phyloP scores from a whole-genome alignment of 169 alveolate species.

The Plasmodium berghei region DNA sequence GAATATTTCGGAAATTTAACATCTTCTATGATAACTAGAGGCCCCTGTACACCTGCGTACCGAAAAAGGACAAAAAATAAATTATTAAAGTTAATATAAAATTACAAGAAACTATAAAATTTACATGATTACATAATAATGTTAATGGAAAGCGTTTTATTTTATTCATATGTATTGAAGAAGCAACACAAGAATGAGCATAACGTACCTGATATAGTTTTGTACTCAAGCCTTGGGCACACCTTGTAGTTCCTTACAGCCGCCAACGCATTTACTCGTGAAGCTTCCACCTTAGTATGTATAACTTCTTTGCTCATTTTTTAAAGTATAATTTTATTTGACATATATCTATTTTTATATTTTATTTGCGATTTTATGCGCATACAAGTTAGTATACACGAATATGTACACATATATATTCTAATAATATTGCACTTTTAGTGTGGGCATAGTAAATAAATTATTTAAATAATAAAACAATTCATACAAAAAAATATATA shows the following conservation, averaged over 20 bases:
- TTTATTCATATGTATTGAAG: background rate
- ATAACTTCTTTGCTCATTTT: conserved; percentile 75
- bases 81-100: background rate
- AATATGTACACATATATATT: background rate
- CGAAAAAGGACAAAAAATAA: background rate
- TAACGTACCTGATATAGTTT: conserved; percentile 91
- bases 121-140: background rate
- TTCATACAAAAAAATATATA: too few relatives aligned
- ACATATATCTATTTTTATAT: background rate
- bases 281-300: conserved; percentile 83
- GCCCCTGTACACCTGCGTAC: conserved; percentile 96
- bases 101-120: background rate
- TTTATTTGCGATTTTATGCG: background rate
- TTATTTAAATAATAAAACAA: too few relatives aligned
- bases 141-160: background rate
- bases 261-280: conserved; percentile 91
- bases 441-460: too few relatives aligned
- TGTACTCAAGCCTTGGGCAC: conserved; percentile 97
- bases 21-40: conserved; percentile 98
- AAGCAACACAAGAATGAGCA: background rate
- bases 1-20: conserved; percentile 99
- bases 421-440: too few relatives aligned
- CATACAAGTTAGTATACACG: background rate
- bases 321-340: background rate
- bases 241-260: conserved; percentile 92